phyloP scores from a whole-genome alignment of 1,284 basidiomycete genomes.

The Ustilago sp. region DNA sequence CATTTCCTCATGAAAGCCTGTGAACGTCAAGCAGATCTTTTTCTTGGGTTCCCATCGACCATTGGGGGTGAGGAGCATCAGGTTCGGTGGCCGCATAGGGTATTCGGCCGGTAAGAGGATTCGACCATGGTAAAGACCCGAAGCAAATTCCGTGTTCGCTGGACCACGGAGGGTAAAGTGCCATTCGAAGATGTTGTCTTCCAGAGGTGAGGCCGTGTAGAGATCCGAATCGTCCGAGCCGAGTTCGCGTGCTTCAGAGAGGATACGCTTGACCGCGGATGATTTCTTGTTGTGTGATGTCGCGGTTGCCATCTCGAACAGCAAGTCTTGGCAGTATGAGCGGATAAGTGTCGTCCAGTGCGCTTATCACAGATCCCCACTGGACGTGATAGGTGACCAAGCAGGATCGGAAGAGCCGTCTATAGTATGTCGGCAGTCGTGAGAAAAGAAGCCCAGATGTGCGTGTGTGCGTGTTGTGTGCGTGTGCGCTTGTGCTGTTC shows the following conservation, averaged over 20 bases:
- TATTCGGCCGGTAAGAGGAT: constrained; percentile 91
- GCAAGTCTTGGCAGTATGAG: not conserved
- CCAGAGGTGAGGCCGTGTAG: constrained; percentile 86
- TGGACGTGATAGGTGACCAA: not conserved
- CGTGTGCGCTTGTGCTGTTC: not conserved
- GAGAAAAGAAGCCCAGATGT: not conserved
- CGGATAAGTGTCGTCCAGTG: not conserved
- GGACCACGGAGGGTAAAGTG: constrained; percentile 94
- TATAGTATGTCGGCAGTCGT: not conserved
- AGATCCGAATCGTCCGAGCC: constrained; percentile 83
- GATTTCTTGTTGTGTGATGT: constrained; percentile 69
- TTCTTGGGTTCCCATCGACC: constrained; percentile 94
- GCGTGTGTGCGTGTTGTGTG: not conserved
- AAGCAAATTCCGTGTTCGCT: constrained; percentile 64
- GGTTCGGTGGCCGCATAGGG: constrained; percentile 91
- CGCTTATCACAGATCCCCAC: not conserved
- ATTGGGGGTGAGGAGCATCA: constrained; percentile 94
- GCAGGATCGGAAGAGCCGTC: not conserved
- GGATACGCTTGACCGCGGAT: constrained; percentile 93
- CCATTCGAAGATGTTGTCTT: constrained; percentile 78
- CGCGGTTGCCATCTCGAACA: constrained; percentile 37
- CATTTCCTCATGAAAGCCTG: constrained; percentile 74
- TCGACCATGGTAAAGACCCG: constrained; percentile 83
- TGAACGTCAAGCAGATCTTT: constrained; percentile 76
- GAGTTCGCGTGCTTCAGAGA: constrained; percentile 93